Base-by-base conservation (phyloP, 1,284 basidiomycete genomes). In the Cronartium quercuum region DNA sequence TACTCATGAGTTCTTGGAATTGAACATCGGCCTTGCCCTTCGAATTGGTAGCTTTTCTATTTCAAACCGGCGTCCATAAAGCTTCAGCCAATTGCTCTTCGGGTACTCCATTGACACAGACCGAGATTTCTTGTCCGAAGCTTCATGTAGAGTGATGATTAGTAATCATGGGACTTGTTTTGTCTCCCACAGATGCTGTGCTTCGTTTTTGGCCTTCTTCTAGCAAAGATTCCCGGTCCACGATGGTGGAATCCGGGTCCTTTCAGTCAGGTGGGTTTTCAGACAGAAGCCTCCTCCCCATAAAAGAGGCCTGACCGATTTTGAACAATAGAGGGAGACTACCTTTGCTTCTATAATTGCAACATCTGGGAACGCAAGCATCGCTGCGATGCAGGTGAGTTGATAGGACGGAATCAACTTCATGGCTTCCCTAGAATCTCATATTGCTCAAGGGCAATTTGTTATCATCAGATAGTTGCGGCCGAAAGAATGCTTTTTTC, bases 271-370 rank as follows among this genome's bases (percentile, higher is more conserved):
- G 71, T 66, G 65, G 61, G 57, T 37, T 44, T 13, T 51, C 29
- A 29, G 29, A 29, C 40, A 0, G 0, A 57, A 5, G 1, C 29
- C 29, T 1, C 29, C 29, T 2, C 29, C 29, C 29, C 29, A 29
- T 29, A 29, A 29, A 29, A 29, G 2, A 29, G 51, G 29, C 18
- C n/a, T 21, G 13, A 21, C 29, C 51, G 3, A 1, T 44, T n/a
- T 55, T 21, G n/a, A 24, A 38, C 40, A 35, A 37, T 62, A 74
- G 71, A 74, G 65, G 44, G 71, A 74, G 41, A 66, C 71, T 37
- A 67, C 71, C 9, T 74, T 74, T 35, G 58, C 47, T 21, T 66
- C 71, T 1, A 74, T 74, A 21, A 74, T 67, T 42, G 71, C 71
- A 3, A 58, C 47, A 58, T 60, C 71, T 44, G 71, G 47, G n/a